Conservation (phyloP, 306 rosid species). For the Chamaecrista fasciculata region DNA sequence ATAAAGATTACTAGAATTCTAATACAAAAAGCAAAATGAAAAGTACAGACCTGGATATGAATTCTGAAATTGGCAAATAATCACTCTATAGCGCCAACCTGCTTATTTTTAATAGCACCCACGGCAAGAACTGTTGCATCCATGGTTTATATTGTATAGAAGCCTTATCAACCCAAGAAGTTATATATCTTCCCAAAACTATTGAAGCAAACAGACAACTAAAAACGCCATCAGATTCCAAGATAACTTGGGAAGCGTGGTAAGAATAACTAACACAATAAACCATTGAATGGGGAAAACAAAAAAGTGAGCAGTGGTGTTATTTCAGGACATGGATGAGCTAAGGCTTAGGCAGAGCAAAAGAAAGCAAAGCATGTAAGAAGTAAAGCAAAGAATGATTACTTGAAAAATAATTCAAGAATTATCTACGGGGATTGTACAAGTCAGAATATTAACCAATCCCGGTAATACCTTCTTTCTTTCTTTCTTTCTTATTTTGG, state of each 20-base stretch:
- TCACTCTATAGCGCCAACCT: not conserved
- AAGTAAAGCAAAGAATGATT: slow-evolving; percentile 29
- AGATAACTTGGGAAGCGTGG: slow-evolving; percentile 45
- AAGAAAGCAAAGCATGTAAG: slow-evolving; percentile 18
- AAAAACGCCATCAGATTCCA: slow-evolving; percentile 30
- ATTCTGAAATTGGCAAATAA: not conserved
- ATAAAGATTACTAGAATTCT: not conserved
- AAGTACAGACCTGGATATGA: slow-evolving; percentile 11
- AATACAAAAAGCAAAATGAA: not conserved
- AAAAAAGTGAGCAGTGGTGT: not conserved
- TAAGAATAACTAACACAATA: not conserved
- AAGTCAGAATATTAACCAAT: not conserved
- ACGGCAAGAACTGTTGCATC: not conserved
- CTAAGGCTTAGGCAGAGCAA: not conserved
- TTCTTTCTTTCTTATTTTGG: not conserved
- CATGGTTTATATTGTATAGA: not conserved
- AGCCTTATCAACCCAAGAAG: not conserved
- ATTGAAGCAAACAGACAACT: not conserved
- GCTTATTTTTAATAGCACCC: not conserved
- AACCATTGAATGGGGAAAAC: not conserved
- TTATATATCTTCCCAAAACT: not conserved
- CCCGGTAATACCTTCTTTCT: not conserved
- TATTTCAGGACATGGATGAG: not conserved
- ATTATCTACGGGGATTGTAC: slow-evolving; percentile 15
- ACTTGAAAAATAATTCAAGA: slow-evolving; percentile 36